A percentile compares a stretch with the other conserved stretches of the same genome.
phyloP scores from a whole-genome alignment of 1,139 yeast species.

The Meyerozyma elateridarum region DNA sequence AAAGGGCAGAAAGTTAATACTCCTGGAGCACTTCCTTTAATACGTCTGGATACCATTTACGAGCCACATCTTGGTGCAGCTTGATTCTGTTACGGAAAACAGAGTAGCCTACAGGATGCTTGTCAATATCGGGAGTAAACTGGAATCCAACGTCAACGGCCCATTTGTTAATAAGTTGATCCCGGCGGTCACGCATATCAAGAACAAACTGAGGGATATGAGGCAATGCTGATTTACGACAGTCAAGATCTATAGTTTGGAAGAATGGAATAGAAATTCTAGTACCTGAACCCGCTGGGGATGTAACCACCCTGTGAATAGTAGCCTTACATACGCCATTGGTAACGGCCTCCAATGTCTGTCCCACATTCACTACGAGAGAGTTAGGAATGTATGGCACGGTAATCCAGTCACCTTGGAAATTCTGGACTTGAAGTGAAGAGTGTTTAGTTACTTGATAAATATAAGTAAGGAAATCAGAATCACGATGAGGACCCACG shows the following conservation, averaged over 20 bases:
- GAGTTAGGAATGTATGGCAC: slow-evolving; percentile 41
- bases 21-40: slow-evolving; percentile 26
- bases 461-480: slow-evolving; percentile 59
- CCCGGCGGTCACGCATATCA: slow-evolving; percentile 31
- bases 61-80: slow-evolving; percentile 65
- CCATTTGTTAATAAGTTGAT: slow-evolving; percentile 27
- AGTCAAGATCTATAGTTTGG: slow-evolving; percentile 48
- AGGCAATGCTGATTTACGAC: slow-evolving; percentile 30
- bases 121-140: slow-evolving; percentile 38
- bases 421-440: slow-evolving; percentile 60
- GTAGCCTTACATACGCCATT: slow-evolving; percentile 60
- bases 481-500: slow-evolving; percentile 68
- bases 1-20: slow-evolving; percentile 16
- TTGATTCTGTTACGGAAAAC: slow-evolving; percentile 61
- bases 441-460: slow-evolving; percentile 51
- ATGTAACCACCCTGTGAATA: slow-evolving; percentile 58
- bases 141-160: slow-evolving; percentile 47
- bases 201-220: slow-evolving; percentile 30
- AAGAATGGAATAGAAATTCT: slow-evolving; percentile 52
- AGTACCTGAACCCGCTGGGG: slow-evolving; percentile 49
- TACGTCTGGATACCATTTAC: slow-evolving; percentile 56
- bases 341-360: slow-evolving; percentile 50
- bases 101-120: slow-evolving; percentile 52
- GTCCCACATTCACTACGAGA: slow-evolving; percentile 51
- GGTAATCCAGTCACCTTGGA: slow-evolving; percentile 59